A percentile compares a stretch with the other conserved stretches of the same genome.
phyloP scores from a whole-genome alignment of 257 asterid genomes.

The Ilex aquifolium region DNA sequence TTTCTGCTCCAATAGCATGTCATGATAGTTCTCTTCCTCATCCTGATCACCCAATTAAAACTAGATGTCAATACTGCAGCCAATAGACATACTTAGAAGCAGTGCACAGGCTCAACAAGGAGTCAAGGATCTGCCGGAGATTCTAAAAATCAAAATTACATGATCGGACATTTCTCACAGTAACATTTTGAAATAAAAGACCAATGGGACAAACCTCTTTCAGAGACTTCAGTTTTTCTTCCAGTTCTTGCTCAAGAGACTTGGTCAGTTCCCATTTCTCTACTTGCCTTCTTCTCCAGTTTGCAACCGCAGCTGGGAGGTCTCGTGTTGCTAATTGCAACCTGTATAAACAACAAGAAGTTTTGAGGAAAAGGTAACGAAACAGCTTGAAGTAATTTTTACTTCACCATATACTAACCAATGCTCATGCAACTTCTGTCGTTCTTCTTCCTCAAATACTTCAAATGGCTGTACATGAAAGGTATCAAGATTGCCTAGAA shows the following conservation, averaged over 20 bases:
- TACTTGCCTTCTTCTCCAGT: constrained; percentile 49
- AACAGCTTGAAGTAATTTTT: constrained; percentile 16
- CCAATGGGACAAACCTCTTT: constrained; percentile 32
- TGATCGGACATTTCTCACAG: no score
- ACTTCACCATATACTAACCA: constrained; percentile 52
- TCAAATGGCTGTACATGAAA: constrained; percentile 85
- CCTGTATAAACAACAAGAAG: constrained; percentile 35
- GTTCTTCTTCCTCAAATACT: constrained; percentile 88
- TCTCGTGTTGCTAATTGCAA: constrained; percentile 60
- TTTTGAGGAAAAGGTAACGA: constrained; percentile 4
- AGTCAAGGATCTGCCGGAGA: constrained; percentile 33
- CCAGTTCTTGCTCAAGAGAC: constrained; percentile 60
- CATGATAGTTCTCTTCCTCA: constrained; percentile 30
- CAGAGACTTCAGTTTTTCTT: constrained; percentile 26
- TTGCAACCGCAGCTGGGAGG: constrained; percentile 50
- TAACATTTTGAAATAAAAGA: no score
- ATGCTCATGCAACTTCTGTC: constrained; percentile 65
- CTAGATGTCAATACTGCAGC: neutral
- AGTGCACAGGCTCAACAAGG: constrained; percentile 2
- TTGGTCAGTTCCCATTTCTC: constrained; percentile 32
- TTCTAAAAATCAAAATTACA: no score
- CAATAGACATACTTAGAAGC: neutral
- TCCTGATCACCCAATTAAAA: constrained; percentile 37
- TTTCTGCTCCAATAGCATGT: constrained; percentile 27
- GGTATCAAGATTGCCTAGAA: constrained; percentile 66